phyloP scores from a whole-genome alignment of 2,329 filamentous ascomycete genomes.

The Colletotrichum theobromicola region DNA sequence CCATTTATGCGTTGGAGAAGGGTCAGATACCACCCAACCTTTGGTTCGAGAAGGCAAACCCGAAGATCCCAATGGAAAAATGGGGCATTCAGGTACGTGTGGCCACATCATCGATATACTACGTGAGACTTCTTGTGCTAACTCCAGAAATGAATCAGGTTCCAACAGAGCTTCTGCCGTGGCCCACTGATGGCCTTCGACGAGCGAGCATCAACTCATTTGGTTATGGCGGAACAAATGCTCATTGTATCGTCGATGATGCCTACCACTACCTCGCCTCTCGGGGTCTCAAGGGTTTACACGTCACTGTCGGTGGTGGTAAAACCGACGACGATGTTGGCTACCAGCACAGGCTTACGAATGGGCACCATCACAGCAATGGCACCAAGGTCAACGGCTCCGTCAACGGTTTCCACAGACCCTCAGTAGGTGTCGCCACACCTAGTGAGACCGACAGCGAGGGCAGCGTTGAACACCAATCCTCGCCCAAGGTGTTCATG shows the following conservation, averaged over 20 bases:
- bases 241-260: conserved; percentile 2
- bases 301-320: not conserved
- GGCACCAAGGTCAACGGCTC: not conserved
- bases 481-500: no score
- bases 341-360: not conserved
- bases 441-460: no score
- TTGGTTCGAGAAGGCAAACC: conserved; percentile 32
- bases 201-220: not conserved
- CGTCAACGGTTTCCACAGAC: no score
- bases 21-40: conserved; percentile 31
- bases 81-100: conserved; percentile 21
- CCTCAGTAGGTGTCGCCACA: no score
- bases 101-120: no score
- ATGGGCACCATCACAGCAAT: not conserved
- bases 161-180: not conserved
- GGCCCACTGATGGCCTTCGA: not conserved
- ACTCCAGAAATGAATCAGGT: conserved; percentile 6
- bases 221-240: conserved; percentile 1
- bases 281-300: not conserved
- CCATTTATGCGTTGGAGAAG: conserved; percentile 28
- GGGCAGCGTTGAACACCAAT: no score
- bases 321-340: no score
- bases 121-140: no score
- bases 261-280: not conserved
- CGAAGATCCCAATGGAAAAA: conserved; percentile 26